Evolutionary conservation across 2,329 filamentous ascomycete species (phyloP).

Genomic region (Madurella mycetomatis): DNA sequence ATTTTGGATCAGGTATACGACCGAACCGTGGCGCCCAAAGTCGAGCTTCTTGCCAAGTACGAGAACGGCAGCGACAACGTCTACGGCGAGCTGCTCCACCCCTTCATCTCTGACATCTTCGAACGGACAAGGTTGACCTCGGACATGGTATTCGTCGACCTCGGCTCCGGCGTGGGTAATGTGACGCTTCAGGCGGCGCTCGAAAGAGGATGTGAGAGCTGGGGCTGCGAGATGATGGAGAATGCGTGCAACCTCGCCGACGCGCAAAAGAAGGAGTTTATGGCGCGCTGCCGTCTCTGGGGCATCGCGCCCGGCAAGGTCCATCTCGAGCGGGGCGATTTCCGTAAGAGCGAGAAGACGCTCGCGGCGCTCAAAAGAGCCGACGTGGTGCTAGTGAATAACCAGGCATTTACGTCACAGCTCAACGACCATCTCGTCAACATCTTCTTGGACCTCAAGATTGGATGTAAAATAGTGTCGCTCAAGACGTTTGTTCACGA

Average conservation of each 20-base stretch:
- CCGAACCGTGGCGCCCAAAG: constrained; percentile 84
- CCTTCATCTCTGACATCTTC: constrained; percentile 79
- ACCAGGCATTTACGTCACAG: constrained; percentile 87
- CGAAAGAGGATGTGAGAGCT: constrained; percentile 89
- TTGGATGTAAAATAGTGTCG: constrained; percentile 84
- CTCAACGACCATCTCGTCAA: constrained; percentile 81
- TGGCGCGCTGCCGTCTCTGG: constrained; percentile 82
- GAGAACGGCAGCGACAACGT: constrained; percentile 88
- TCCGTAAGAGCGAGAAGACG: constrained; percentile 68
- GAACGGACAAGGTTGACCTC: constrained; percentile 72
- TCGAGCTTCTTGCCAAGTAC: constrained; percentile 79
- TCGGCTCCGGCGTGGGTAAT: constrained; percentile 94
- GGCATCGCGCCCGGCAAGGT: constrained; percentile 75
- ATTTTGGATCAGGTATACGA: constrained; percentile 87
- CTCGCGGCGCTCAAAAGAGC: constrained; percentile 71
- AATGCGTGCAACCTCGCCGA: constrained; percentile 81
- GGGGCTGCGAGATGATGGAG: constrained; percentile 94
- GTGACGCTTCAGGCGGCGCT: constrained; percentile 91
- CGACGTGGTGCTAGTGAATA: constrained; percentile 96
- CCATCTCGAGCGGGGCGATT: constrained; percentile 78
- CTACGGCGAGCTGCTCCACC: constrained; percentile 86
- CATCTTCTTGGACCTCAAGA: constrained; percentile 90
- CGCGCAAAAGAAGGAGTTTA: constrained; percentile 76
- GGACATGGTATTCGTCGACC: constrained; percentile 83
- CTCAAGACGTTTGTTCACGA: constrained; percentile 86